These are phyloP conservation scores for Periglandula ipomoeae DNA, from an alignment of 2,329 filamentous ascomycete species.

Conservation along the genomic window DNA sequence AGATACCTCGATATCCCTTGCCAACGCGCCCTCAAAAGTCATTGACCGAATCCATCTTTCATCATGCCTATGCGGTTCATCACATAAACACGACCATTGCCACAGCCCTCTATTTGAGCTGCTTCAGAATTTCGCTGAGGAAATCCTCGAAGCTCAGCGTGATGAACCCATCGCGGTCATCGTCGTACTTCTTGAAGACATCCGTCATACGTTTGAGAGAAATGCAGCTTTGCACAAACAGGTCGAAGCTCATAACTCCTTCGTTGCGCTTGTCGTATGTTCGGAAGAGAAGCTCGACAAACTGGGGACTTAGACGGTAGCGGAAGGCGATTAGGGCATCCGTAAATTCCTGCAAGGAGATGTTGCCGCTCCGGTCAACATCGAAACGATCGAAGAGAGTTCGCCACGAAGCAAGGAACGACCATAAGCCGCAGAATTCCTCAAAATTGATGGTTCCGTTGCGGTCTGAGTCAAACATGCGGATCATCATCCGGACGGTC, in stretches of 20 bases:
- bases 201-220: conserved; percentile 97
- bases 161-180: conserved; percentile 90
- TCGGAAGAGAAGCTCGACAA: conserved; percentile 75
- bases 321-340: conserved; percentile 90
- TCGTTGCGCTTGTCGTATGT: conserved; percentile 74
- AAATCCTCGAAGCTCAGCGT: conserved; percentile 78
- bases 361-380: conserved; percentile 75
- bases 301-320: conserved; percentile 76
- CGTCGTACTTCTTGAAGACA: conserved; percentile 97
- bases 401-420: conserved; percentile 89
- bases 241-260: conserved; percentile 78
- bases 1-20: not conserved
- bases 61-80: not conserved
- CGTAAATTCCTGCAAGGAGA: conserved; percentile 76
- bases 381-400: conserved; percentile 94
- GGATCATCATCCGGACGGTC: conserved; percentile 98
- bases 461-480: conserved; percentile 95
- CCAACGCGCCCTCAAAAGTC: not conserved
- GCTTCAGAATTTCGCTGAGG: conserved; percentile 57
- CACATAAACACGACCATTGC: not conserved
- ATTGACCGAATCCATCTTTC: not conserved
- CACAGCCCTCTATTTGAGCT: conserved; percentile 38
- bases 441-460: conserved; percentile 85
- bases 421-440: conserved; percentile 95
- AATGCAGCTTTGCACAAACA: conserved; percentile 97